These are phyloP conservation scores for Apiotrichum domesticum DNA, from an alignment of 1,284 basidiomycete species.

Conservation along the genomic window DNA sequence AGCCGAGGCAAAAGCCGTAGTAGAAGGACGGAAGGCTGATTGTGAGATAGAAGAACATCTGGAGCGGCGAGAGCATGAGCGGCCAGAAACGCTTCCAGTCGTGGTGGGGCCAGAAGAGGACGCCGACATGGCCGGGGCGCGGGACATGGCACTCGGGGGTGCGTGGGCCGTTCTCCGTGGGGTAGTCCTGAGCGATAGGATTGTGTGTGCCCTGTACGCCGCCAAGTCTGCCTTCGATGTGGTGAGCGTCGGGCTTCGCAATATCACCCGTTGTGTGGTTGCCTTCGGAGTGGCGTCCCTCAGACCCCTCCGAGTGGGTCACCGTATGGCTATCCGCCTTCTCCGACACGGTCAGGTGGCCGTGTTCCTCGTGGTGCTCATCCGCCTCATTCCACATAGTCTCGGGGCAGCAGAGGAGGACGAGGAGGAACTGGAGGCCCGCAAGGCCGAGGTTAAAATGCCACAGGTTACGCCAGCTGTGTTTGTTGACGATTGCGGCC, in stretches of 20 bases:
- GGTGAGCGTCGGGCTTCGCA: not conserved
- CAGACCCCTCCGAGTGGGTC: too few relatives aligned
- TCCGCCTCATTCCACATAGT: slow-evolving; percentile 33
- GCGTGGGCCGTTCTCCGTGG: too few relatives aligned
- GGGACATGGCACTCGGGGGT: not conserved
- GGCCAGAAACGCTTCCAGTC: slow-evolving; percentile 30
- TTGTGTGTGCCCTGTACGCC: too few relatives aligned
- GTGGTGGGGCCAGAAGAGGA: slow-evolving; percentile 39
- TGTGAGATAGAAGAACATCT: slow-evolving; percentile 22
- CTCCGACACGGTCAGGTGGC: too few relatives aligned
- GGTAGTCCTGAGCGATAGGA: too few relatives aligned
- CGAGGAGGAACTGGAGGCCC: slow-evolving; percentile 6
- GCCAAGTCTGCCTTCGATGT: not conserved
- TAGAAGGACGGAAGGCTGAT: slow-evolving; percentile 35
- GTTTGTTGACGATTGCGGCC: slow-evolving; percentile 29
- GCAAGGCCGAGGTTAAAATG: slow-evolving; percentile 38
- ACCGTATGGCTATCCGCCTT: too few relatives aligned
- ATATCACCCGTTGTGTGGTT: not conserved
- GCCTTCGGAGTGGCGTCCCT: too few relatives aligned
- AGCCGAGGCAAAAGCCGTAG: slow-evolving; percentile 41
- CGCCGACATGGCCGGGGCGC: slow-evolving; percentile 17
- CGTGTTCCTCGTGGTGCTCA: not conserved
- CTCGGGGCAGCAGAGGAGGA: slow-evolving; percentile 40
- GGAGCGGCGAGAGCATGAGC: slow-evolving; percentile 29
- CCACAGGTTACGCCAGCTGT: slow-evolving; percentile 32